Percentiles rank a stretch among this genome's conserved stretches.
Conservation (phyloP, 164 flowering plant genomes). For the Vitis riparia region DNA sequence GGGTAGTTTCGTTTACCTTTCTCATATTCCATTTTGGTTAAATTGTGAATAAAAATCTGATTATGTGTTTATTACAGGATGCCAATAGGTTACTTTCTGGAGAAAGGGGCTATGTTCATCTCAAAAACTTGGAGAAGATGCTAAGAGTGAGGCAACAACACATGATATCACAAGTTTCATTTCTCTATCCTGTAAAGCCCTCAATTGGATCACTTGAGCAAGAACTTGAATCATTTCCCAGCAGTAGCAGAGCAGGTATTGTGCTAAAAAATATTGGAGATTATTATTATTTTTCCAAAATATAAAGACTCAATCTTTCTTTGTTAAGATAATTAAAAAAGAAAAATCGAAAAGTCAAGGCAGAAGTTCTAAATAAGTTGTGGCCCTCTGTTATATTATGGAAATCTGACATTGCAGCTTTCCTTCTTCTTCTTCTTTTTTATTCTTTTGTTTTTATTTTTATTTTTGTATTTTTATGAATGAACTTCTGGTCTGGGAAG, state of each 20-base stretch:
- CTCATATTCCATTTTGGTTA: neutral
- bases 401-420: neutral
- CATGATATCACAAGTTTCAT: constrained; percentile 80
- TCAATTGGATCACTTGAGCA: constrained; percentile 57
- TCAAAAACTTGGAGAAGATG: constrained; percentile 61
- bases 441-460: neutral
- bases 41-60: neutral
- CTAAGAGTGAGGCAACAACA: constrained; percentile 71
- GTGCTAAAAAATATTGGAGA: neutral
- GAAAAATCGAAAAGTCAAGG: too few relatives aligned
- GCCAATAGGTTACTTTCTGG: constrained; percentile 62
- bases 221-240: constrained; percentile 64
- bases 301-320: neutral
- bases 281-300: neutral
- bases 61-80: constrained; percentile 50
- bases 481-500: too few relatives aligned
- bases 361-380: too few relatives aligned
- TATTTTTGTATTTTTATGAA: too few relatives aligned
- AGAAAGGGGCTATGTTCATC: constrained; percentile 60
- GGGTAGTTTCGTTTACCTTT: neutral
- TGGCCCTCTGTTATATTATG: neutral
- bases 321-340: too few relatives aligned
- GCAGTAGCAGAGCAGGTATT: constrained; percentile 55
- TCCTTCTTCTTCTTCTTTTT: neutral
- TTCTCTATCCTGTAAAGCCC: constrained; percentile 81